phyloP scores from a whole-genome alignment of 169 alveolate genomes.

The Babesia caballi region DNA sequence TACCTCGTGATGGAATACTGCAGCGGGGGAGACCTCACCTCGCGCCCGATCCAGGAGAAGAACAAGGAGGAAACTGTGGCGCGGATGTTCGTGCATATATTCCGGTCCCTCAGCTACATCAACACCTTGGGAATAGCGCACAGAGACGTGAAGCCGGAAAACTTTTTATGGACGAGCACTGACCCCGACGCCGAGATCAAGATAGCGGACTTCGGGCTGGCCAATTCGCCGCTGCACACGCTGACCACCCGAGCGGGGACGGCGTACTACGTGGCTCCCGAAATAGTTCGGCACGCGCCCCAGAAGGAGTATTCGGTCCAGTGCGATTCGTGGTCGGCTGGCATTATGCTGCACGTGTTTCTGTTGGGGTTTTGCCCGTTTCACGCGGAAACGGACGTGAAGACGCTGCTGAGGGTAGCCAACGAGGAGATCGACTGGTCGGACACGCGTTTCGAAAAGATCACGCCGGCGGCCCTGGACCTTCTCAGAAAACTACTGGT shows the following conservation, averaged over 20 bases:
- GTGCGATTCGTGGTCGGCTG: slow-evolving; percentile 90
- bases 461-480: slow-evolving; percentile 88
- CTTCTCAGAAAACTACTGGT: slow-evolving; percentile 84
- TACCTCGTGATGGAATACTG: slow-evolving; percentile 87
- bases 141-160: slow-evolving; percentile 89
- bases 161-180: slow-evolving; percentile 71
- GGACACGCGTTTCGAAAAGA: slow-evolving; percentile 44
- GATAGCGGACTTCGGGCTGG: slow-evolving; percentile 81
- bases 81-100: slow-evolving; percentile 72
- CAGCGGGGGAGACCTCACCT: slow-evolving; percentile 89
- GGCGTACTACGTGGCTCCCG: slow-evolving; percentile 84
- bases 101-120: slow-evolving; percentile 78
- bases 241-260: slow-evolving; percentile 65
- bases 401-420: slow-evolving; percentile 72
- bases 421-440: slow-evolving; percentile 68
- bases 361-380: slow-evolving; percentile 86
- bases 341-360: slow-evolving; percentile 82
- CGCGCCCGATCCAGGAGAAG: slow-evolving; percentile 33
- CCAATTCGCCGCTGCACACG: slow-evolving; percentile 63
- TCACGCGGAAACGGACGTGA: slow-evolving; percentile 77
- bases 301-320: slow-evolving; percentile 69
- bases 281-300: slow-evolving; percentile 68
- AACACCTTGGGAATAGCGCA: slow-evolving; percentile 79
- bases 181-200: slow-evolving; percentile 76
- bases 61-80: slow-evolving; percentile 68